Evolutionary conservation across 192 early-diverging fungal genomes (phyloP), one percentile per base, ranked within the genome.

Genomic region (Allomyces arbusculus): DNA sequence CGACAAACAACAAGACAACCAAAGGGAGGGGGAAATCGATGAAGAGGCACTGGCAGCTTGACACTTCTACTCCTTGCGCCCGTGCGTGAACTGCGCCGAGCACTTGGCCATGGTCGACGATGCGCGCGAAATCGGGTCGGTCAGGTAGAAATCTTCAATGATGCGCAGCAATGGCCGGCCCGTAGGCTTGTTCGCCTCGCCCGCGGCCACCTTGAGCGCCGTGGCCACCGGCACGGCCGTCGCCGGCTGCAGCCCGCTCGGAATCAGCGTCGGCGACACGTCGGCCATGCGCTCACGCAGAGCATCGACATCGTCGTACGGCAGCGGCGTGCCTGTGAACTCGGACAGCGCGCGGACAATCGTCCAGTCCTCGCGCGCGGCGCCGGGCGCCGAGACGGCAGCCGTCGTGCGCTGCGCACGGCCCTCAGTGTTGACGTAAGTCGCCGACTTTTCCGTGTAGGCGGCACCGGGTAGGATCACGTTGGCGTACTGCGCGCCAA

Each of bases 281-380:
- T 96, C 90, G 61, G 76, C 78, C 78, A 96, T 83, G 64, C 95
- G 90, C 40, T 83, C 78, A n/a, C 92, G 87, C 65, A 99, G 77
- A 24, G 86, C 77, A 4, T 75, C 67, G 12, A 91, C 72, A 70
- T 95, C 89, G 68, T 99, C 91, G 72, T 99, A 99, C 23, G 92
- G 87, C 33, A 99, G 77, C 8, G 87, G 75, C 19, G 83, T 75
- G 0, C 91, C 93, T 33, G 85, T 78, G n/a, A 91, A 78, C 76
- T 99, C 92, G 5, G 92, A 92, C 40, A 99, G 76, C 5, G 95
- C 95, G 58, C 95, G 91, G 61, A 99, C 79, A 65, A 99, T 94
- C 86, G 94, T 95, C 95, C 95, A 99, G 81, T 99, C 95, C 68
- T 96, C 94, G 64, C 95, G 91, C 10, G 95, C 89, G 43, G 83